These are phyloP conservation scores for Colletotrichum eleusines DNA, from an alignment of 2,329 filamentous ascomycete genomes.

Conservation along the genomic window DNA sequence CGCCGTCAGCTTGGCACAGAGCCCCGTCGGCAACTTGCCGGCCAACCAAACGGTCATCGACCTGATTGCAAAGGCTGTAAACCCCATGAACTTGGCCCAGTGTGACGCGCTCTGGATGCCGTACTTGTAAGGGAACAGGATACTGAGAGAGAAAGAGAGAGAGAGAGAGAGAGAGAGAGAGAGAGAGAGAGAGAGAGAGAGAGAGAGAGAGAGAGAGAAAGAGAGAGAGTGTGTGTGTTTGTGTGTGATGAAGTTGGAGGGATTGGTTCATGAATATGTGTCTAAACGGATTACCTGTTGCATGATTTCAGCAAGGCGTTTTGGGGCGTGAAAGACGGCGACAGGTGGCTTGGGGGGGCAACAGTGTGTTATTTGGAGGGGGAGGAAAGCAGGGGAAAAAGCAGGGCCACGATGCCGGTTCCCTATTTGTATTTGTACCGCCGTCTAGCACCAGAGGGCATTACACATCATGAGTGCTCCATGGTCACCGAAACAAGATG, in stretches of 20 bases:
- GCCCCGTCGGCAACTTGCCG: conserved; percentile 83
- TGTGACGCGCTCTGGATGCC: conserved; percentile 98
- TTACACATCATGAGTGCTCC: not conserved
- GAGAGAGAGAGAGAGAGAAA: not conserved
- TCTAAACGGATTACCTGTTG: conserved; percentile 1
- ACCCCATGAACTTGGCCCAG: conserved; percentile 87
- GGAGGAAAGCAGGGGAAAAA: not conserved
- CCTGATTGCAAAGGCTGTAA: conserved; percentile 90
- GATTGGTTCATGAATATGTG: not conserved
- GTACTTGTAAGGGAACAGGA: conserved; percentile 74
- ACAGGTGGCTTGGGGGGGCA: not conserved
- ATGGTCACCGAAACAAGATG: not conserved
- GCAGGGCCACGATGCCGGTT: conserved; percentile 21
- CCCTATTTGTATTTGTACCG: conserved; percentile 33
- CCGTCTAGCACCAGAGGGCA: conserved; percentile 1
- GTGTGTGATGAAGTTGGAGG: not conserved
- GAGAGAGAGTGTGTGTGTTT: too few species aligned
- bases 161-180: not conserved
- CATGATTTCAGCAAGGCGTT: conserved; percentile 40
- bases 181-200: not conserved
- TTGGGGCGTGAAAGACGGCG: conserved; percentile 16
- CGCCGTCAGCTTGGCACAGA: conserved; percentile 84
- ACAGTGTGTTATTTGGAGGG: not conserved
- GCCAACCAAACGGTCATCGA: conserved; percentile 98
- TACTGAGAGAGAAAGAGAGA: not conserved